phyloP scores from a whole-genome alignment of 148 eudicot species.

The Camellia japonica region DNA sequence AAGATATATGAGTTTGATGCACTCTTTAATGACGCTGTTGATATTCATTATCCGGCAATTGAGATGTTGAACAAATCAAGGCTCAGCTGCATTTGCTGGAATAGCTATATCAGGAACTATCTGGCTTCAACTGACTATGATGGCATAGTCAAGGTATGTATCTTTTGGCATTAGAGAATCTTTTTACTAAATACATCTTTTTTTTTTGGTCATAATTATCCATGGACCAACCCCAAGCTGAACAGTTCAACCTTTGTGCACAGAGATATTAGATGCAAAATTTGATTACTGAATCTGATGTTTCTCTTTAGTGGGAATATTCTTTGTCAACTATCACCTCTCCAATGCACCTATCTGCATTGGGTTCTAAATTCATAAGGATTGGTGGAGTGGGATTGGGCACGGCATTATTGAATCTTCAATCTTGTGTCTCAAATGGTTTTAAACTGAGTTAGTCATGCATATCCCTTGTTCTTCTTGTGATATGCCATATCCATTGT shows the following conservation, averaged over 20 bases:
- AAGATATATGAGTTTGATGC: constrained; percentile 71
- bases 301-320: too few species aligned
- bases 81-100: constrained; percentile 82
- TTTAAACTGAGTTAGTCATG: too few species aligned
- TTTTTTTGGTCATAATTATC: not conserved
- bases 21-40: constrained; percentile 55
- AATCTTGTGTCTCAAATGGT: too few species aligned
- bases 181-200: not conserved
- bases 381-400: too few species aligned
- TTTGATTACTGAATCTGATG: not conserved
- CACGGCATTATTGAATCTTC: too few species aligned
- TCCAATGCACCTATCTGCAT: too few species aligned
- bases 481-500: too few species aligned
- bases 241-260: not conserved
- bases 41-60: constrained; percentile 72
- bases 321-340: too few species aligned
- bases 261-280: not conserved
- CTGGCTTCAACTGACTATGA: constrained; percentile 92
- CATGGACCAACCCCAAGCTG: not conserved
- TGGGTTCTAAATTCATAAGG: too few species aligned
- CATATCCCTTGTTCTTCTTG: too few species aligned
- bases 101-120: constrained; percentile 69
- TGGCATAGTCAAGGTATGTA: constrained; percentile 79
- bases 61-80: constrained; percentile 78
- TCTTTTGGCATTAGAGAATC: not conserved